Evolutionary conservation across 1,284 basidiomycete species (phyloP), one percentile per base, ranked within the genome.

Genomic region (Boletus sp.): DNA sequence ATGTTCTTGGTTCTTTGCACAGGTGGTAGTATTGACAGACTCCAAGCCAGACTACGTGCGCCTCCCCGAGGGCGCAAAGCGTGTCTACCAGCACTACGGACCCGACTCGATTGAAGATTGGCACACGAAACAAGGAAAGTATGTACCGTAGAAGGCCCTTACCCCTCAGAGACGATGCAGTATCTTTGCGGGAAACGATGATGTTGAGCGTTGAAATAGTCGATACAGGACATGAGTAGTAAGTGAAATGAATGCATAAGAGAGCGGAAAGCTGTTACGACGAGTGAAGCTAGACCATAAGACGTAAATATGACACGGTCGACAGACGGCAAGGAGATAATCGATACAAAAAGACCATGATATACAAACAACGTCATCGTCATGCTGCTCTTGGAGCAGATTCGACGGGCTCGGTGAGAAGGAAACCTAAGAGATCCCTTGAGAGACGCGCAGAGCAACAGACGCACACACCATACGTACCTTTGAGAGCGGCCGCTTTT

Each of bases 41-140:
- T 80, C 77, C 27, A 82, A 81, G 53, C 79, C 80, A 2, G 67
- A 60, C 4, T 81, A 79, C 37, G 81, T 81, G 40, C 75, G 76
- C 39, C 72, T 82, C 19, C 81, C 81, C 0, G 80, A 79, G 50
- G 81, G 78, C 3, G 34, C 66, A 2, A 80, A 77, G 57, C 56
- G 70, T n/a, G 53, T 67, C 0, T 75, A 76, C 54, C 45, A 73
- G 14, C 54, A 57, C 3, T 80, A 74, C 43, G 70, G 71, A 0
- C 54, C 59, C 0, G 51, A 71, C 12, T 75, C 78, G 2, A 56
- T 83, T 37, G 78, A 81, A 60, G 59, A 57, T 1, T 82, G 80
- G 81, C 80, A 83, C 59, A 76, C 73, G 68, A 71, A 72, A 47
- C 61, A 79, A 27, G 62, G 58, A 0, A 61, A 72, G 46, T 78